Conservation (phyloP, 129 eudicot species). For the Saposhnikovia divaricata region DNA sequence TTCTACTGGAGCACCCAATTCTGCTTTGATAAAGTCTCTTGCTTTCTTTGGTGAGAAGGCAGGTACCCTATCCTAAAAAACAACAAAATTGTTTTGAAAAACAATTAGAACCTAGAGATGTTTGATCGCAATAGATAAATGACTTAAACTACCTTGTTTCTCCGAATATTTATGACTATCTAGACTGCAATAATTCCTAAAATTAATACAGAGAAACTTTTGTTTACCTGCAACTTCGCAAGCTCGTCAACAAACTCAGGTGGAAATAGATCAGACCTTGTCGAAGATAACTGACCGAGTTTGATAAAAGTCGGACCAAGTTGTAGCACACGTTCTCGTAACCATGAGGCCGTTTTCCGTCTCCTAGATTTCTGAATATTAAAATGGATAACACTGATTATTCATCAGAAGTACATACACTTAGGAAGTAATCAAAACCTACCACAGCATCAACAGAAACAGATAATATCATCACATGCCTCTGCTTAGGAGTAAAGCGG, state of each 20-base stretch:
- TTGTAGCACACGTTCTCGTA: constrained; percentile 72
- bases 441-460: constrained; percentile 2
- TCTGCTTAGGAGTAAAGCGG: neutral
- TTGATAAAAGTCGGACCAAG: constrained; percentile 95
- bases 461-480: constrained; percentile 2
- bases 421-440: neutral
- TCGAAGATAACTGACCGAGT: constrained; percentile 82
- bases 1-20: constrained; percentile 82
- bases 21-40: constrained; percentile 55
- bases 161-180: neutral
- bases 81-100: constrained; percentile 6
- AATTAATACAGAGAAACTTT: constrained; percentile 7
- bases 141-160: neutral
- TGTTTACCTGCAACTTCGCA: constrained; percentile 81
- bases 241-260: constrained; percentile 93
- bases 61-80: constrained; percentile 86
- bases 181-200: constrained; percentile 5
- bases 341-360: constrained; percentile 85
- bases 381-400: neutral
- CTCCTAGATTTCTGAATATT: constrained; percentile 56
- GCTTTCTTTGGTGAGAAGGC: constrained; percentile 84
- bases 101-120: constrained; percentile 8
- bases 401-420: neutral
- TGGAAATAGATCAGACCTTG: constrained; percentile 96
- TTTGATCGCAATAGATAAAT: constrained; percentile 11